These are phyloP conservation scores for Golubevia sp. DNA, from an alignment of 1,284 basidiomycete genomes.

Conservation along the genomic window DNA sequence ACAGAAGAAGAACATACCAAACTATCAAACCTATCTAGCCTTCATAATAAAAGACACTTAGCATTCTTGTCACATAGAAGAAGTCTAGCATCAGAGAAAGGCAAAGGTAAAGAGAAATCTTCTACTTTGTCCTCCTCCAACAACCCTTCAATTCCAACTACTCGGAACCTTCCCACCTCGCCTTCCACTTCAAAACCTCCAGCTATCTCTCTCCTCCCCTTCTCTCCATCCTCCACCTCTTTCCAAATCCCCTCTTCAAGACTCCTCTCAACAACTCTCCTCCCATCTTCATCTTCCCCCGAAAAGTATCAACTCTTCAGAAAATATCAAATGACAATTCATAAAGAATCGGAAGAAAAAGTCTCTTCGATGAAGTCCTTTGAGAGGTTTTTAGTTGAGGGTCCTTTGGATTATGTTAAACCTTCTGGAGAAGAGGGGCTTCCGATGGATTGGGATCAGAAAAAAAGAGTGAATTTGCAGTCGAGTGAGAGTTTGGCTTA, in stretches of 20 bases:
- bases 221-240: not conserved
- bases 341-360: conserved; percentile 32
- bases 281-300: conserved; percentile 20
- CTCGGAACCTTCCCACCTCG: not conserved
- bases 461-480: conserved; percentile 3
- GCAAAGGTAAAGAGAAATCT: not conserved
- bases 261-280: not conserved
- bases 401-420: conserved; percentile 2
- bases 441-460: not conserved
- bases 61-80: not conserved
- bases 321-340: conserved; percentile 41
- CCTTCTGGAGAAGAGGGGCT: not conserved
- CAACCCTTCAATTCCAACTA: not conserved
- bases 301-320: conserved; percentile 54
- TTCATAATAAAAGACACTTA: not conserved
- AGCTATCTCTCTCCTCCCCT: conserved; percentile 4
- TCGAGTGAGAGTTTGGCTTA: conserved; percentile 14
- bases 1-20: not conserved
- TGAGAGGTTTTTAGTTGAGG: conserved; percentile 30
- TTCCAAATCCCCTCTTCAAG: not conserved
- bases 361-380: conserved; percentile 35
- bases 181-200: not conserved
- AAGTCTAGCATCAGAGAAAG: not conserved
- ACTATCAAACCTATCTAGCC: no score
- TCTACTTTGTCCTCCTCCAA: not conserved